Percentiles rank a stretch among this genome's conserved stretches.
These are phyloP conservation scores for Dictyostelium brefeldianum DNA, from an alignment of 78 protist genomes.

Conservation along the genomic window DNA sequence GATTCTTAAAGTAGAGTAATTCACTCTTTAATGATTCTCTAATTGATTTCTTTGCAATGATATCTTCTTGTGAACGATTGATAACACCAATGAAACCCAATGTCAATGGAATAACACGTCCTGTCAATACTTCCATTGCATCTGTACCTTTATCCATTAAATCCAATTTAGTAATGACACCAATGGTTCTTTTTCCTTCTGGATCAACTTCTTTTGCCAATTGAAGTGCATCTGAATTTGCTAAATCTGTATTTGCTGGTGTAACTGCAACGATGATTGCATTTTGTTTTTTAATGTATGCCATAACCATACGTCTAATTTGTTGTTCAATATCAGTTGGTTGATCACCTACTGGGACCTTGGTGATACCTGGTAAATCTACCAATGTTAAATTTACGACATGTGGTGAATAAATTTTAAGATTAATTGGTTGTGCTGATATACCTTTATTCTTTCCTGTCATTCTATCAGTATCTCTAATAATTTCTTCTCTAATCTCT, in stretches of 20 bases:
- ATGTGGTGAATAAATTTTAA: slow-evolving; percentile 94
- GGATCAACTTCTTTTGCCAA: slow-evolving; percentile 95
- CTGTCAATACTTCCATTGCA: slow-evolving; percentile 94
- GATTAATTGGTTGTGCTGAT: slow-evolving; percentile 93
- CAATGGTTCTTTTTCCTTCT: slow-evolving; percentile 94
- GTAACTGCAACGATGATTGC: slow-evolving; percentile 97
- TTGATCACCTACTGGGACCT: slow-evolving; percentile 97
- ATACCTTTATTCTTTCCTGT: slow-evolving; percentile 93
- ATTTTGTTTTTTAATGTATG: slow-evolving; percentile 90
- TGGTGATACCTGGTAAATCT: slow-evolving; percentile 98
- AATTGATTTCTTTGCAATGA: slow-evolving; percentile 86
- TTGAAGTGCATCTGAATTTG: slow-evolving; percentile 97
- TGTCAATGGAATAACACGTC: slow-evolving; percentile 85
- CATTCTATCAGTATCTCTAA: slow-evolving; percentile 91
- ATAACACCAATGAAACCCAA: slow-evolving; percentile 93
- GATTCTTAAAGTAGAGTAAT: slow-evolving; percentile 88
- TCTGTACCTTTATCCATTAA: slow-evolving; percentile 98
- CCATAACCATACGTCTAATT: slow-evolving; percentile 88
- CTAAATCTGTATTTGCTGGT: slow-evolving; percentile 97
- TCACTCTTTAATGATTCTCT: slow-evolving; percentile 91
- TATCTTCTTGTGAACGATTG: slow-evolving; percentile 93
- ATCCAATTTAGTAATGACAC: slow-evolving; percentile 98
- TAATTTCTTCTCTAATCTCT: slow-evolving; percentile 91
- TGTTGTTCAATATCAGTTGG: slow-evolving; percentile 94
- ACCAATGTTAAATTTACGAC: slow-evolving; percentile 97